Conservation (phyloP, 768 basidiomycete genomes). For the Pisolithus marmoratus region DNA sequence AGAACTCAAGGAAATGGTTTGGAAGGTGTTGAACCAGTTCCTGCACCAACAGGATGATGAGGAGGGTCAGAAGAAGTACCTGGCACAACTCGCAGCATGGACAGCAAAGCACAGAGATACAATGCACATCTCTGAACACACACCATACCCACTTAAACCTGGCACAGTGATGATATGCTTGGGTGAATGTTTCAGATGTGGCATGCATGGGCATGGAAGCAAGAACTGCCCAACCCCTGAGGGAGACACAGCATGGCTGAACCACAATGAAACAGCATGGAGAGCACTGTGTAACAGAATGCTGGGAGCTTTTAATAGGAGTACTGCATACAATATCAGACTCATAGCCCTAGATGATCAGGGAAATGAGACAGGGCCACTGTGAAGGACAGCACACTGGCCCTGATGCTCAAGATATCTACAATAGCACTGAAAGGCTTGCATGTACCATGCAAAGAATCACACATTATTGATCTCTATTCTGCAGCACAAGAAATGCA, state of each 20-base stretch:
- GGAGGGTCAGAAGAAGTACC: neutral
- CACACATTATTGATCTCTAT: neutral
- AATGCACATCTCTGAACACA: neutral
- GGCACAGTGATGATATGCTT: neutral
- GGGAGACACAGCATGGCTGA: neutral
- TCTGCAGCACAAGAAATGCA: neutral
- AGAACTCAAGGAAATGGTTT: too few species aligned
- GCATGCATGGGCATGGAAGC: neutral
- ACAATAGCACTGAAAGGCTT: neutral
- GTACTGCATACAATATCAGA: neutral
- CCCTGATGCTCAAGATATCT: neutral
- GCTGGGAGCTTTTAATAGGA: neutral
- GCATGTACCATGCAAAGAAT: neutral
- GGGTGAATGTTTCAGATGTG: neutral
- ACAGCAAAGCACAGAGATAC: neutral
- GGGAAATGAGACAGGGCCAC: neutral
- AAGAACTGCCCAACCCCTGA: neutral
- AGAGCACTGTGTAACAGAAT: neutral
- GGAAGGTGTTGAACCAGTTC: too few species aligned
- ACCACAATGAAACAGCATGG: neutral
- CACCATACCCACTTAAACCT: neutral
- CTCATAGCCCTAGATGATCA: neutral
- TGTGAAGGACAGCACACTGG: neutral
- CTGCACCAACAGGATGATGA: neutral
- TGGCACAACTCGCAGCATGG: neutral